phyloP scores from a whole-genome alignment of 129 eudicot species.

The Centaurea solstitialis region DNA sequence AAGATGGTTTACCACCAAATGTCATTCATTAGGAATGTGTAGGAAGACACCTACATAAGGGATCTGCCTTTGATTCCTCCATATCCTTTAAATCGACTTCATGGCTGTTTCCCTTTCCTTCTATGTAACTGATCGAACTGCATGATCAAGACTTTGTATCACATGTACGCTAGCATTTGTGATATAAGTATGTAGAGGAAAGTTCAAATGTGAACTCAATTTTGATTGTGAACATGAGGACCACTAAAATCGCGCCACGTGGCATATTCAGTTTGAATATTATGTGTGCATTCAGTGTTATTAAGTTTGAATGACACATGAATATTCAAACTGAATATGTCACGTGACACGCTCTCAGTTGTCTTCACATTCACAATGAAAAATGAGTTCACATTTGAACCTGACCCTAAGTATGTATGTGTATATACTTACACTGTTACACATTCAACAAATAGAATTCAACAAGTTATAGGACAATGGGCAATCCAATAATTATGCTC shows the following conservation, averaged over 20 bases:
- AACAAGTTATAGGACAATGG: neutral
- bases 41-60: conserved; percentile 55
- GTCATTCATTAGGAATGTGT: conserved; percentile 1
- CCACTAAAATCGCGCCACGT: too few species aligned
- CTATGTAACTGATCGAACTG: conserved; percentile 73
- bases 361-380: too few species aligned
- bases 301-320: too few species aligned
- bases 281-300: too few species aligned
- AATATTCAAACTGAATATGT: too few species aligned
- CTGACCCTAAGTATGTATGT: neutral
- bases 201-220: too few species aligned
- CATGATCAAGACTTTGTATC: conserved; percentile 14
- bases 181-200: neutral
- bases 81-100: conserved; percentile 68
- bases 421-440: neutral
- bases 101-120: conserved; percentile 53
- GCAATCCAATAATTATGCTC: conserved; percentile 1
- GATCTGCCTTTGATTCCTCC: conserved; percentile 64
- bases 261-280: too few species aligned
- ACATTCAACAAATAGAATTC: conserved; percentile 11
- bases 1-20: neutral
- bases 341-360: too few species aligned
- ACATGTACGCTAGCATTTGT: conserved; percentile 6
- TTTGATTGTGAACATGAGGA: too few species aligned
- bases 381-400: too few species aligned